Base-by-base conservation (phyloP, 1,139 yeast species). In the Oligophagozyma castellii region DNA sequence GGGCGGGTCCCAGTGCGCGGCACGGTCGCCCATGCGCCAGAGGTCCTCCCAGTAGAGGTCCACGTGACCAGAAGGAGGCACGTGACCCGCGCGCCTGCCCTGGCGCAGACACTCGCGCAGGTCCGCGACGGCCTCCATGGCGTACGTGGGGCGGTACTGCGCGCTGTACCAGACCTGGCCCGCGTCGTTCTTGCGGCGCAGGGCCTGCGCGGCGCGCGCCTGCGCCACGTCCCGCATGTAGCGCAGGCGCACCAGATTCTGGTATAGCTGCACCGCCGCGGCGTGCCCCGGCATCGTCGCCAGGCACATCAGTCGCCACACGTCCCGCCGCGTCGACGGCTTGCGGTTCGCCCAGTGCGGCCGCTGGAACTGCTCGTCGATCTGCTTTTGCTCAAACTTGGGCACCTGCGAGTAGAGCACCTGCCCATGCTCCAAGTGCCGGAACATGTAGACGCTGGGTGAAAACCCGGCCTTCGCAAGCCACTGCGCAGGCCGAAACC, bases 81-180 rank as follows among this genome's bases (percentile, higher is more conserved):
- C n/a, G n/a, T n/a, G n/a, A 14, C 28, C 32, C n/a, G 14, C 52
- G 2, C 16, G n/a, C 18, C 16, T 14, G 62, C 44, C 75, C 63
- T 45, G 77, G 73, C 39, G 73, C 80, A 34, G 74, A 58, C 30
- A 81, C 75, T 44, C 73, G 20, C 76, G 63, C 42, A 86, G 59
- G 55, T 86, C 96, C 1, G 95, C 84, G 14, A 83, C 84, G 1
- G 95, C 81, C 54, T 86, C 96, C 54, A 83, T 94, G 7, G 93
- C 64, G 55, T 76, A 80, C 0, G 92, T 75, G 16, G 96, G 96
- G 48, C 95, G 70, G 59, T 67, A 86, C 55, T 79, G 93, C 27
- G 83, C 89, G 32, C 78, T 69, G 49, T 62, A 72, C 95, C 95
- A 84, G 29, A 74, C 71, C 53, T 79, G 75, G 1, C 93, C 92